Evolutionary conservation across 257 asterid genomes (phyloP).

Genomic region (Vinca minor): DNA sequence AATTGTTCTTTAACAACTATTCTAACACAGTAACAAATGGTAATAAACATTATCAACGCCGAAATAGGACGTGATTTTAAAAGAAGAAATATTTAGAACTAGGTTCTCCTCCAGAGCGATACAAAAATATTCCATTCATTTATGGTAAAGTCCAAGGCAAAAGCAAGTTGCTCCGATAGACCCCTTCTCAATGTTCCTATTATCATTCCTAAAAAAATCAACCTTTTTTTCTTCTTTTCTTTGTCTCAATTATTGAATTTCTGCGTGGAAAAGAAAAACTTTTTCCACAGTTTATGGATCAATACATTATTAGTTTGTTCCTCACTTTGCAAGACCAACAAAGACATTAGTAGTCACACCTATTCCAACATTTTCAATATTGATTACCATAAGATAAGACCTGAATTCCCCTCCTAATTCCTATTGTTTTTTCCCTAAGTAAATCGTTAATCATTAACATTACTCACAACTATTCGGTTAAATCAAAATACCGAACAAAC

Average conservation of each 20-base stretch:
- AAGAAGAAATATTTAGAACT: too few relatives aligned
- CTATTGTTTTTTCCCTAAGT: too few relatives aligned
- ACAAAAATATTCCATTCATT: slow-evolving; percentile 13
- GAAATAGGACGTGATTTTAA: too few relatives aligned
- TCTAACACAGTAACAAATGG: too few relatives aligned
- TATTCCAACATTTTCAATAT: background rate
- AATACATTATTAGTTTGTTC: background rate
- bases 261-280: slow-evolving; percentile 18
- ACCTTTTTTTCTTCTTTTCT: slow-evolving; percentile 13
- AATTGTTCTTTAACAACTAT: too few relatives aligned
- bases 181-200: background rate
- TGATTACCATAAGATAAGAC: background rate
- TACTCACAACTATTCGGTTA: too few relatives aligned
- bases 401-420: background rate
- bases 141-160: slow-evolving; percentile 21
- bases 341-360: background rate
- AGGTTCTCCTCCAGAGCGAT: slow-evolving; percentile 4
- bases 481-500: too few relatives aligned
- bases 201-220: background rate
- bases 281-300: slow-evolving; percentile 21
- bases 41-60: too few relatives aligned
- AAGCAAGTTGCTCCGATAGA: slow-evolving; percentile 1
- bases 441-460: too few relatives aligned
- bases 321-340: background rate
- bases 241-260: slow-evolving; percentile 40